Percentiles rank a stretch among this genome's conserved stretches.
phyloP scores from a whole-genome alignment of 352 stramenopile species.

The Globisporangium okanoganense region DNA sequence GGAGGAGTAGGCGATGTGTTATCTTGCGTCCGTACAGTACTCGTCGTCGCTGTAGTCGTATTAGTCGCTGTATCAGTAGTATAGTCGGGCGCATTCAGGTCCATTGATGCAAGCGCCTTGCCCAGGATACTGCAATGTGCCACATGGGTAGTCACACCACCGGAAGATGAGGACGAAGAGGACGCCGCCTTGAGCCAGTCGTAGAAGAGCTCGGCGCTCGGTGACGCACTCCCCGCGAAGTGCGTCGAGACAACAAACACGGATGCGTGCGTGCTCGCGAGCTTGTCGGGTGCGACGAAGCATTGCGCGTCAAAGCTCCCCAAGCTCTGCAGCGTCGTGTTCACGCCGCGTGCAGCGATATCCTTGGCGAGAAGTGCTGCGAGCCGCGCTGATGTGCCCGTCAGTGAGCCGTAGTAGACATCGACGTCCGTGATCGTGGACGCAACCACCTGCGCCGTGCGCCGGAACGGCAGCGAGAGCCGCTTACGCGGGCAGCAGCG shows the following conservation, averaged over 20 bases:
- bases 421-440: slow-evolving; percentile 47
- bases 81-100: not conserved
- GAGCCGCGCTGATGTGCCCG: slow-evolving; percentile 92
- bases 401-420: slow-evolving; percentile 95
- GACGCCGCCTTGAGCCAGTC: slow-evolving; percentile 64
- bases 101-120: not conserved
- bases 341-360: slow-evolving; percentile 44
- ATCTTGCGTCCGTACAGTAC: not conserved
- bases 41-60: not conserved
- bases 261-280: slow-evolving; percentile 25
- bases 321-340: slow-evolving; percentile 76
- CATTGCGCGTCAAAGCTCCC: slow-evolving; percentile 65
- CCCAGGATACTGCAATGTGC: not conserved
- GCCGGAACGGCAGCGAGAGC: slow-evolving; percentile 12
- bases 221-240: slow-evolving; percentile 92
- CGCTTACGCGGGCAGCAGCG: slow-evolving; percentile 2
- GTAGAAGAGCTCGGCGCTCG: slow-evolving; percentile 89
- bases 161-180: not conserved
- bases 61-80: not conserved
- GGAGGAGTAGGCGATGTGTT: not conserved
- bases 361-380: slow-evolving; percentile 79
- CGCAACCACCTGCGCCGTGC: slow-evolving; percentile 14
- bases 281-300: slow-evolving; percentile 27
- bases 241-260: slow-evolving; percentile 96
- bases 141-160: not conserved